phyloP scores from a whole-genome alignment of 768 basidiomycete species.

The Tulasnella sp. region DNA sequence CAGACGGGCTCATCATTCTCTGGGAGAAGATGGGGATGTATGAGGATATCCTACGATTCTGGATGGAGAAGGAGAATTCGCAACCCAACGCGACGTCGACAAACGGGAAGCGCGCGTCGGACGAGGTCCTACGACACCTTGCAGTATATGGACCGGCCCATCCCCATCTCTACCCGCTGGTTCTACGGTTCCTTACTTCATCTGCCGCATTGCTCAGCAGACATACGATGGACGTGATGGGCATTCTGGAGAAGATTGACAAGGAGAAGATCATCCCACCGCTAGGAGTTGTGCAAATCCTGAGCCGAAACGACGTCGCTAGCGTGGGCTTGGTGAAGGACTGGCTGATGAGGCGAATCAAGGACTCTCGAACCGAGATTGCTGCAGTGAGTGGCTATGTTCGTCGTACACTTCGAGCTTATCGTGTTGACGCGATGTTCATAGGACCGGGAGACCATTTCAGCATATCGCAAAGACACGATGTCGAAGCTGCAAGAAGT shows the following conservation, averaged over 20 bases:
- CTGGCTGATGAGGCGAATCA: constrained; percentile 76
- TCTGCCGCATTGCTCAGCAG: constrained; percentile 57
- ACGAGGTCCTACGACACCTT: constrained; percentile 61
- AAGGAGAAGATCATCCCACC: constrained; percentile 76
- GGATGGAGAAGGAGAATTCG: constrained; percentile 58
- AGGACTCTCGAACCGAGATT: constrained; percentile 60
- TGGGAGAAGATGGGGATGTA: constrained; percentile 96
- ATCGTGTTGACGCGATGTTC: background rate
- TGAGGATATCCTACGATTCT: constrained; percentile 87
- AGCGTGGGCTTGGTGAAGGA: constrained; percentile 87
- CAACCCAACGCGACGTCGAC: background rate
- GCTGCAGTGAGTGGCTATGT: constrained; percentile 49
- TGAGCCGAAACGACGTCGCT: constrained; percentile 80
- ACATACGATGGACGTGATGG: constrained; percentile 59
- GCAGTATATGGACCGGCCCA: constrained; percentile 59
- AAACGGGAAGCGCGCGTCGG: constrained; percentile 24
- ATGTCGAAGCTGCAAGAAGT: constrained; percentile 69
- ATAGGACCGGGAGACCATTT: constrained; percentile 75
- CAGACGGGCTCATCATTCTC: constrained; percentile 70
- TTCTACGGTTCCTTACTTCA: constrained; percentile 80
- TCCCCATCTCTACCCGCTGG: constrained; percentile 74
- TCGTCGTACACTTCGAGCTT: background rate
- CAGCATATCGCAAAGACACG: constrained; percentile 84
- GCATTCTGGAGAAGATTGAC: constrained; percentile 68
- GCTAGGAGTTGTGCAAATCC: constrained; percentile 75